Conservation (phyloP, 345 rosid genomes). For the Geranium rotundifolium region DNA sequence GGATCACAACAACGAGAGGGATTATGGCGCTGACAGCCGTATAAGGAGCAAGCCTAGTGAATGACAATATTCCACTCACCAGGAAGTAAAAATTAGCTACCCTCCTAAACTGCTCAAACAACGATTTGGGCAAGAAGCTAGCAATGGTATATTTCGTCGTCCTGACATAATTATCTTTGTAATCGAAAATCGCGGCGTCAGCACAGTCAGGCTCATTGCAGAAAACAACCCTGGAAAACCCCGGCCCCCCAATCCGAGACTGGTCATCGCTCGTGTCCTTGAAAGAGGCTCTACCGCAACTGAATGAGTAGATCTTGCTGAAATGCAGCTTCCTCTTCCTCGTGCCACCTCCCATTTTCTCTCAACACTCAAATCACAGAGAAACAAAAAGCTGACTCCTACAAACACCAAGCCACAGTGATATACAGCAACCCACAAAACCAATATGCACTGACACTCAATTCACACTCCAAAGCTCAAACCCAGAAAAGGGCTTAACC, state of each 20-base stretch:
- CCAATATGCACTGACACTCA: neutral
- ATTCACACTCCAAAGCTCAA: too few relatives aligned
- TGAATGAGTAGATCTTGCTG: conserved; percentile 64
- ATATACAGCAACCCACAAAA: neutral
- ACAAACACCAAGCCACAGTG: neutral
- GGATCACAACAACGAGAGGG: conserved; percentile 17
- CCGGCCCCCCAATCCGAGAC: conserved; percentile 5
- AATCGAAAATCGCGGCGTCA: neutral
- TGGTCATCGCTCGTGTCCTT: conserved; percentile 5
- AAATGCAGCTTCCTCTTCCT: conserved; percentile 36
- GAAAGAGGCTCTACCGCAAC: conserved; percentile 34
- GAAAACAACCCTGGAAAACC: conserved; percentile 9
- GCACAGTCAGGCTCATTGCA: conserved; percentile 4
- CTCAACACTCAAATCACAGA: neutral
- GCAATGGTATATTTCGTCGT: conserved; percentile 6
- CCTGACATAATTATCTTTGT: neutral
- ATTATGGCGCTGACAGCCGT: neutral
- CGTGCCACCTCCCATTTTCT: conserved; percentile 35
- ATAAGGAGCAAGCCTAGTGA: neutral
- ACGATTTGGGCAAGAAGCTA: conserved; percentile 5
- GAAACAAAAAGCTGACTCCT: neutral
- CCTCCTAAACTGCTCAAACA: conserved; percentile 9
- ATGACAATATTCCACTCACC: conserved; percentile 1
- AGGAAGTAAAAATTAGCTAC: conserved; percentile 11
- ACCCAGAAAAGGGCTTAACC: neutral